phyloP scores from a whole-genome alignment of 441 rosid genomes.

The Mallotus japonicus region DNA sequence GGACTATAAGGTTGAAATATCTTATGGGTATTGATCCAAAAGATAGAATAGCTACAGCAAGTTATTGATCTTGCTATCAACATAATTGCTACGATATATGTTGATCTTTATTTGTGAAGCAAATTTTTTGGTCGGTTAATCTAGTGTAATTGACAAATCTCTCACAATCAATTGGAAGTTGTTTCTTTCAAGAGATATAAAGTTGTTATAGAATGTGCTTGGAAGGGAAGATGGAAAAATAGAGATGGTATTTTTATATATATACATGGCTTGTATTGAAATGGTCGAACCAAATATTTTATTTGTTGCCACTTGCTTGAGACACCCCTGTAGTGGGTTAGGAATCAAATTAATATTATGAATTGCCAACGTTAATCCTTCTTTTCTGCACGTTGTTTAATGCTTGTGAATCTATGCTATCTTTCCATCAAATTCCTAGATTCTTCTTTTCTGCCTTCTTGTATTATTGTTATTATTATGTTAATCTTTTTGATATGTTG shows the following conservation, averaged over 20 bases:
- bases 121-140: background rate
- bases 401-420: background rate
- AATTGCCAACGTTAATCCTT: background rate
- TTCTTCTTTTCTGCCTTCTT: background rate
- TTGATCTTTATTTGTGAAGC: background rate
- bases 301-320: background rate
- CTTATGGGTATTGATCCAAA: background rate
- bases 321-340: background rate
- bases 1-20: background rate
- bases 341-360: background rate
- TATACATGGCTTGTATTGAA: background rate
- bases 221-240: background rate
- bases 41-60: background rate
- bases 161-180: background rate
- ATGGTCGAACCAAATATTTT: background rate
- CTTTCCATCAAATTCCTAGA: background rate
- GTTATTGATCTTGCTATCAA: constrained; percentile 4
- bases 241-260: background rate
- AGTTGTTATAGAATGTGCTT: background rate
- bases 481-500: too few relatives aligned
- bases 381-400: background rate
- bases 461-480: too few relatives aligned
- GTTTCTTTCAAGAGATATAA: background rate
- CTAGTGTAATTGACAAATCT: background rate
- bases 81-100: background rate